Evolutionary conservation across 2,329 filamentous ascomycete genomes (phyloP).

Genomic region (Diaporthe citrichinensis): DNA sequence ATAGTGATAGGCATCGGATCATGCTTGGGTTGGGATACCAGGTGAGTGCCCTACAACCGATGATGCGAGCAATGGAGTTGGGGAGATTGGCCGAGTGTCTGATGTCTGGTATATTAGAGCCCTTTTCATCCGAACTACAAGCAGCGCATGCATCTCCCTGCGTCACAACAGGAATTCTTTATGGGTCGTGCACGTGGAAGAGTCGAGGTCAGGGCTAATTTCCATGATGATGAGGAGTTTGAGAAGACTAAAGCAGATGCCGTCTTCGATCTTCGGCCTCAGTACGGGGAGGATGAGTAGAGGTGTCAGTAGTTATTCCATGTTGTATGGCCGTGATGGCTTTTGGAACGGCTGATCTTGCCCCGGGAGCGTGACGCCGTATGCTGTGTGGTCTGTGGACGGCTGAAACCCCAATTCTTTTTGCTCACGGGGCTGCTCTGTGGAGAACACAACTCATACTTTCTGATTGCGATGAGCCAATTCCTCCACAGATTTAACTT

Average conservation of each 20-base stretch:
- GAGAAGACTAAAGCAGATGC: slow-evolving; percentile 35
- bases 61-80: no score
- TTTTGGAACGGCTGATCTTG: background rate
- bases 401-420: background rate
- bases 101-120: slow-evolving; percentile 35
- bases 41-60: slow-evolving; percentile 13
- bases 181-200: slow-evolving; percentile 38
- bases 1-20: slow-evolving; percentile 45
- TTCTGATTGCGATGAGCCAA: background rate
- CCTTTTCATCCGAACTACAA: slow-evolving; percentile 44
- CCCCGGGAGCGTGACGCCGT: background rate
- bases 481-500: background rate
- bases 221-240: slow-evolving; percentile 42
- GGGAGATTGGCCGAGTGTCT: background rate
- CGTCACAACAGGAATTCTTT: slow-evolving; percentile 42
- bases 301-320: background rate
- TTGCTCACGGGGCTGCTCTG: background rate
- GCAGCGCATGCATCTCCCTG: slow-evolving; percentile 44
- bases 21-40: slow-evolving; percentile 50
- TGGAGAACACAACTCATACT: background rate
- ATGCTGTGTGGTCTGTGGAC: background rate
- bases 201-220: slow-evolving; percentile 44
- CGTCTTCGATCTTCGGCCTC: slow-evolving; percentile 41
- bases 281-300: slow-evolving; percentile 29
- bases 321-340: no score